Conservation (phyloP, 495 filamentous ascomycete species). For the Xylaria venustula region DNA sequence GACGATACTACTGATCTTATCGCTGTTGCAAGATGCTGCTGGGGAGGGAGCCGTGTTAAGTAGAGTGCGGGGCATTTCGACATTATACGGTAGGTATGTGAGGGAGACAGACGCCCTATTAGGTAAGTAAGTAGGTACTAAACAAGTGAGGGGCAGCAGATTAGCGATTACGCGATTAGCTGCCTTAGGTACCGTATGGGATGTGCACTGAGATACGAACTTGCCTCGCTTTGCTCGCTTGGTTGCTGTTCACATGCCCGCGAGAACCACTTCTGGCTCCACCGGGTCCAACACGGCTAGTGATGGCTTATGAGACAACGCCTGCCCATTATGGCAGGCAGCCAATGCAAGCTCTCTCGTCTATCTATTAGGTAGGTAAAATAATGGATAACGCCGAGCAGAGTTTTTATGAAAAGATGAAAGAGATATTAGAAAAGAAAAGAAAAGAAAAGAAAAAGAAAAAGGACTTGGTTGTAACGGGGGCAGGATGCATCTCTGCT, state of each 20-base stretch:
- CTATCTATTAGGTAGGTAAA: too few relatives aligned
- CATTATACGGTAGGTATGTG: not conserved
- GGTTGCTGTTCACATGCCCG: constrained; percentile 20
- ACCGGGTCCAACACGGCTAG: constrained; percentile 19
- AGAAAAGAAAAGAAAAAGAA: too few relatives aligned
- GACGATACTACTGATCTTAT: not conserved
- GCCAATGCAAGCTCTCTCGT: not conserved
- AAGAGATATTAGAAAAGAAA: too few relatives aligned
- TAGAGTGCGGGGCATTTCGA: constrained; percentile 41
- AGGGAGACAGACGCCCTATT: not conserved
- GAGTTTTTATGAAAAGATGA: too few relatives aligned
- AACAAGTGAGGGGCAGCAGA: constrained; percentile 9
- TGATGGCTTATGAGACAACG: constrained; percentile 19
- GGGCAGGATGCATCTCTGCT: too few relatives aligned
- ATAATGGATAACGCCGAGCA: too few relatives aligned
- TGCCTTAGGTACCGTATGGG: not conserved
- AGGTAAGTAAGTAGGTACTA: not conserved
- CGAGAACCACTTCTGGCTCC: constrained; percentile 8
- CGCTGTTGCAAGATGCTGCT: constrained; percentile 16
- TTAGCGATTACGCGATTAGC: not conserved
- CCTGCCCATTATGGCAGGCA: not conserved
- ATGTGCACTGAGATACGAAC: not conserved
- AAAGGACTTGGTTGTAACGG: too few relatives aligned
- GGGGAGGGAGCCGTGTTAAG: constrained; percentile 32
- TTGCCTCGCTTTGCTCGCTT: too few relatives aligned